phyloP scores from a whole-genome alignment of 2,329 filamentous ascomycete species.

The Aspergillus sp. region DNA sequence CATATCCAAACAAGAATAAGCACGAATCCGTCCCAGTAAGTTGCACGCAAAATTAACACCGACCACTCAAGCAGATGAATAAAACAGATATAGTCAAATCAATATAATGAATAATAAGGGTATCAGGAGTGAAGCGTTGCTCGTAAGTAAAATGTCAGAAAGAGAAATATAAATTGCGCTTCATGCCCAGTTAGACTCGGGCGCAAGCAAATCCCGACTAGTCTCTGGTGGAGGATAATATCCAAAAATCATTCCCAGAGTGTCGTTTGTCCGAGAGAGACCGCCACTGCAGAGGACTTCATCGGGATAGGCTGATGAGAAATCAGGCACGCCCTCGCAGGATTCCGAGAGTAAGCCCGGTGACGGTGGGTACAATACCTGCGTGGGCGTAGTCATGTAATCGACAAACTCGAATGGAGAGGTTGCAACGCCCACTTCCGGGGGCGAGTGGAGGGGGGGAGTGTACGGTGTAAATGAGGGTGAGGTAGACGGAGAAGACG shows the following conservation, averaged over 20 bases:
- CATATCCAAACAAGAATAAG: background rate
- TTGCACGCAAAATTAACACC: background rate
- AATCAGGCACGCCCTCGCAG: slow-evolving; percentile 29
- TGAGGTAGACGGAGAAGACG: slow-evolving; percentile 32
- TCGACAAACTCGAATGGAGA: slow-evolving; percentile 31
- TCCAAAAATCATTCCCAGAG: slow-evolving; percentile 22
- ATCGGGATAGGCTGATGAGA: slow-evolving; percentile 31
- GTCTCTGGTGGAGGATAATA: slow-evolving; percentile 23
- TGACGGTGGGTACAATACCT: slow-evolving; percentile 30
- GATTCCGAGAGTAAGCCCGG: slow-evolving; percentile 30
- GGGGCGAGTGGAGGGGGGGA: slow-evolving; percentile 36
- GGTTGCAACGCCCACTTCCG: slow-evolving; percentile 30
- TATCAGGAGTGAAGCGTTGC: background rate
- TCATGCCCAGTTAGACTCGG: slow-evolving; percentile 34
- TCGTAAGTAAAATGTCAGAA: no score
- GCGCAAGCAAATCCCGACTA: slow-evolving; percentile 21
- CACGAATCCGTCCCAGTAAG: no score
- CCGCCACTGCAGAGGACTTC: slow-evolving; percentile 28
- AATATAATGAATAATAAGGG: background rate
- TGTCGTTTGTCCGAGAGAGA: slow-evolving; percentile 20
- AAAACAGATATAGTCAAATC: background rate
- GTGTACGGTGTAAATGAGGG: slow-evolving; percentile 35
- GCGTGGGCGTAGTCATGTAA: slow-evolving; percentile 30
- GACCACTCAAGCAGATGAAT: background rate
- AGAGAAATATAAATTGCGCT: no score